Evolutionary conservation across 352 stramenopile species (phyloP).

Genomic region (Phytophthora multivora): DNA sequence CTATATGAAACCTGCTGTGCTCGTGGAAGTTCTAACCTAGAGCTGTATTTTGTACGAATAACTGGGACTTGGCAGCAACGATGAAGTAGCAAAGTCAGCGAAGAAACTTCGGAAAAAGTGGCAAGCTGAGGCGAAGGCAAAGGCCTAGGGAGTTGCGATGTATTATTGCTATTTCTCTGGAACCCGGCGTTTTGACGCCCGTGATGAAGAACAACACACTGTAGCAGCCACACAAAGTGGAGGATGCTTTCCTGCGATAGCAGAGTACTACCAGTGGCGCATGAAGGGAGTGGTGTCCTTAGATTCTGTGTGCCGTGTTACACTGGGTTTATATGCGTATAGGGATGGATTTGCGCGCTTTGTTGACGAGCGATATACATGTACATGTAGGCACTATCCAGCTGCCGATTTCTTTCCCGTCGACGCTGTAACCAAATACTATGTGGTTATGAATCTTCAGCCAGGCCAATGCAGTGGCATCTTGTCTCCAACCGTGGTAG

Average conservation of each 20-base stretch:
- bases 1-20: not conserved
- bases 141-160: conserved; percentile 13
- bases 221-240: conserved; percentile 17
- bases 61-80: conserved; percentile 52
- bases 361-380: conserved; percentile 1
- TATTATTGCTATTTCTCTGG: conserved; percentile 1
- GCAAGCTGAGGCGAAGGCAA: conserved; percentile 58
- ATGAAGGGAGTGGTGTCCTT: conserved; percentile 3
- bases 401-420: not conserved
- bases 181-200: conserved; percentile 8
- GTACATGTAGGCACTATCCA: too few relatives aligned
- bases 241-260: conserved; percentile 3
- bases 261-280: conserved; percentile 10
- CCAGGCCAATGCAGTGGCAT: too few relatives aligned
- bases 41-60: not conserved
- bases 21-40: not conserved
- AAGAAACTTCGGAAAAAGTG: conserved; percentile 80
- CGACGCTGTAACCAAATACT: conserved; percentile 20
- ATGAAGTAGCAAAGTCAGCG: conserved; percentile 60
- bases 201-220: conserved; percentile 15
- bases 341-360: conserved; percentile 5
- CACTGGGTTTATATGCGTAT: conserved; percentile 18
- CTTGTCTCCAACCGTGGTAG: too few relatives aligned
- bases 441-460: not conserved
- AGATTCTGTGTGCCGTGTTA: not conserved